Evolutionary conservation across 441 rosid genomes (phyloP).

Genomic region (Gossypium schwendimanii): DNA sequence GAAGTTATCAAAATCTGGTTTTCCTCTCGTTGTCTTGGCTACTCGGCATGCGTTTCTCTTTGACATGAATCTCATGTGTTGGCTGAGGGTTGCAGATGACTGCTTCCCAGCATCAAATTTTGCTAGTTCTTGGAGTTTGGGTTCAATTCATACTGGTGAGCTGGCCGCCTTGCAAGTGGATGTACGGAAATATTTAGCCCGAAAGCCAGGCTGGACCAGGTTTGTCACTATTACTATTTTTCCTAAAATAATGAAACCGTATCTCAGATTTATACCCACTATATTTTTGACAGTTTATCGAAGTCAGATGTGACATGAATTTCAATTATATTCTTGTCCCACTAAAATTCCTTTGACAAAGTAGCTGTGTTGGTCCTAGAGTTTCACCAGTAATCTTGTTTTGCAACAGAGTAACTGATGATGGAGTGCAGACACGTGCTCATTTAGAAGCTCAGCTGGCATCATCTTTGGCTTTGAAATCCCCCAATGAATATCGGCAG

Average conservation of each 20-base stretch:
- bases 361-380: background rate
- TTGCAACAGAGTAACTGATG: constrained; percentile 75
- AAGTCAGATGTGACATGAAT: background rate
- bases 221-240: constrained; percentile 19
- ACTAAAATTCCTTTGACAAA: background rate
- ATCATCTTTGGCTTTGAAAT: constrained; percentile 75
- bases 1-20: constrained; percentile 84
- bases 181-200: constrained; percentile 82
- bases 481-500: constrained; percentile 82
- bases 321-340: background rate
- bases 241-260: background rate
- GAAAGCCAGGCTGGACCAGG: constrained; percentile 99
- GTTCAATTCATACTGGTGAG: constrained; percentile 81
- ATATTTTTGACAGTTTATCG: background rate
- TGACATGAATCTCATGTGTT: constrained; percentile 80
- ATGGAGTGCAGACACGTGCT: constrained; percentile 90
- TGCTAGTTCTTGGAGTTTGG: constrained; percentile 84
- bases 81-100: constrained; percentile 96
- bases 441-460: constrained; percentile 94
- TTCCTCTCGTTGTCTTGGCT: constrained; percentile 86
- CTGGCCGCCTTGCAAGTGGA: constrained; percentile 93
- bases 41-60: constrained; percentile 95
- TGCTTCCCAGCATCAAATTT: constrained; percentile 97
- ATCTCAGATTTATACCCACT: background rate
- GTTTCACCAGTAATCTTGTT: constrained; percentile 6